These are phyloP conservation scores for Scenedesmus sp. DNA, from an alignment of 163 green algal genomes.

Conservation along the genomic window DNA sequence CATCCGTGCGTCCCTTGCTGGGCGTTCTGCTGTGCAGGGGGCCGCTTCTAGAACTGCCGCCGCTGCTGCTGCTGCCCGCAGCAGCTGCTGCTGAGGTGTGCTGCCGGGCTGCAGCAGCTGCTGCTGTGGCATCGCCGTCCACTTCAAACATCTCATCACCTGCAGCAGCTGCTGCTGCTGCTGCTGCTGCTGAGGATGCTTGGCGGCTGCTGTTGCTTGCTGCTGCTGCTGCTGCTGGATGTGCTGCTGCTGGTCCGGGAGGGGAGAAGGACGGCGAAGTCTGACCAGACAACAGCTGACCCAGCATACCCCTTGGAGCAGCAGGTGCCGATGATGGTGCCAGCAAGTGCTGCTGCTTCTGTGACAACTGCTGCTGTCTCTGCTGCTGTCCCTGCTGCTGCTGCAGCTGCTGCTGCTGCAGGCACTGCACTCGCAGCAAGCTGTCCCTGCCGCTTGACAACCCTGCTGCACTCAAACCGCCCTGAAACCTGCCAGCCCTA, in stretches of 20 bases:
- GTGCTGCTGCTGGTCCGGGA: background rate
- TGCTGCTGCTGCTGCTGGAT: background rate
- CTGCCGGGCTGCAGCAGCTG: background rate
- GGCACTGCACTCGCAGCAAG: background rate
- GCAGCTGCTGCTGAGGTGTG: background rate
- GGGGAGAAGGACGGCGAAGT: constrained; percentile 44
- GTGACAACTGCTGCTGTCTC: constrained; percentile 7
- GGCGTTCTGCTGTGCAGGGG: background rate
- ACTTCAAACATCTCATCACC: background rate
- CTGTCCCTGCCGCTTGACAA: background rate
- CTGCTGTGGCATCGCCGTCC: background rate
- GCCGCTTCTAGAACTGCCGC: too few species aligned
- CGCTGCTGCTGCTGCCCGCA: background rate
- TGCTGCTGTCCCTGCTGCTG: background rate
- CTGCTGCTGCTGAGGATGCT: background rate
- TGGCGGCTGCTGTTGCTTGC: background rate
- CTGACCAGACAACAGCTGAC: constrained; percentile 39
- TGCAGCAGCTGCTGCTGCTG: background rate
- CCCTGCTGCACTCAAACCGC: constrained; percentile 3
- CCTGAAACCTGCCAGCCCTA: background rate
- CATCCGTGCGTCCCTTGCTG: background rate
- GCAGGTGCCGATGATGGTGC: constrained; percentile 45
- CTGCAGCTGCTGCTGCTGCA: background rate
- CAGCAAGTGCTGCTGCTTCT: constrained; percentile 24
- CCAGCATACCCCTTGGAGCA: constrained; percentile 42